Base-by-base conservation (phyloP, 2,329 filamentous ascomycete species). In the Diplodia seriata region DNA sequence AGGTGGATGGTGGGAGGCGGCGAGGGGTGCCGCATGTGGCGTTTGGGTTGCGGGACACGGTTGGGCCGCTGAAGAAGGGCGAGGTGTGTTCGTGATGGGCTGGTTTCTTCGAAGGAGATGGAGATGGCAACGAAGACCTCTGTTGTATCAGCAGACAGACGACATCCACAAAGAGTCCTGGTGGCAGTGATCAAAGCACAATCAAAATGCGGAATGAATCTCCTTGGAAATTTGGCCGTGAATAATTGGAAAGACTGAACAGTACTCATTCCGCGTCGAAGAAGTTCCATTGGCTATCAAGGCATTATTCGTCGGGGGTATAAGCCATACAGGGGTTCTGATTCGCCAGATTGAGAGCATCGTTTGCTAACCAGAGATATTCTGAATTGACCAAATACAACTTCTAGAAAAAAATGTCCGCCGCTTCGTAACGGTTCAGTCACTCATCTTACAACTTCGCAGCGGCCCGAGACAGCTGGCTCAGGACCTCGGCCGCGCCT, bases 401-500 rank as follows among this genome's bases (percentile, higher is more conserved):
- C 15, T 2, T 4, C 7, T 47, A 20, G 7, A 47, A 8, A 8
- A 18, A 2, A 8, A 7, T 33, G 31, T 33, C 8, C 31, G 31
- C 31, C 40, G 18, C 14, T 47, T 47, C 18, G 4, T 7, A 5
- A 23, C 20, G 14, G 18, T 57, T 5, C 5, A 12, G 15, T 12
- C 29, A 12, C 23, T 57, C 6, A 4, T 15, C 9, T n/a, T 57
- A 57, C n/a, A 57, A 18, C 33, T 40, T 57, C 18, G 54, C 54
- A 7, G n/a, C 26, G 1, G 53, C 53, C 9, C 53, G 53, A 36
- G 53, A 55, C 9, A 57, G 57, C 38, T 31, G 9, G 15, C 57
- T 62, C 57, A 83, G 67, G 3, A 85, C 81, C 71, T 86, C 83
- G 43, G 73, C 73, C 0, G 84, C 84, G 1, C 78, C 85, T 15